phyloP scores from a whole-genome alignment of 495 filamentous ascomycete species.

The Parathielavia appendiculata region DNA sequence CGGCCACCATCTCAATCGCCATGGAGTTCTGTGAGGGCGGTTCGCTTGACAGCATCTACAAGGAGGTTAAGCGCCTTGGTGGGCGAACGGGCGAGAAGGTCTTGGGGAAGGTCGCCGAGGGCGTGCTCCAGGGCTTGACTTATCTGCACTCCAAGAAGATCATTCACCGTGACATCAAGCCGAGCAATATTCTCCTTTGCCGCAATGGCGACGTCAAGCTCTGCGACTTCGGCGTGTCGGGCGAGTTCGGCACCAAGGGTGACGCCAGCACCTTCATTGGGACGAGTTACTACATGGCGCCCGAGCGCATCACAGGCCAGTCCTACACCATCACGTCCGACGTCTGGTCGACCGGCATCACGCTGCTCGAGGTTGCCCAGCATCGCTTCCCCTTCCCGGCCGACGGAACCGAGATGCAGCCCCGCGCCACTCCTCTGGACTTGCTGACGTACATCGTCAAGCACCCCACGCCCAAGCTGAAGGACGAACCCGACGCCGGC shows the following conservation, averaged over 20 bases:
- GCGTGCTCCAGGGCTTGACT: slow-evolving; percentile 86
- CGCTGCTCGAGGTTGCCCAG: slow-evolving; percentile 93
- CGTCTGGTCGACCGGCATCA: slow-evolving; percentile 96
- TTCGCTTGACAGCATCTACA: slow-evolving; percentile 91
- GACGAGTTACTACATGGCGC: slow-evolving; percentile 98
- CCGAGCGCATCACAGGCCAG: slow-evolving; percentile 94
- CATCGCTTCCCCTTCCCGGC: slow-evolving; percentile 97
- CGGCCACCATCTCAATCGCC: slow-evolving; percentile 91
- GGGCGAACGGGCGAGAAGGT: slow-evolving; percentile 97
- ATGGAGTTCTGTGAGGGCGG: slow-evolving; percentile 99
- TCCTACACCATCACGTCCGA: slow-evolving; percentile 98
- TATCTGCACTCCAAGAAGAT: slow-evolving; percentile 97
- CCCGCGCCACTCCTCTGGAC: slow-evolving; percentile 84
- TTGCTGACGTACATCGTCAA: slow-evolving; percentile 94
- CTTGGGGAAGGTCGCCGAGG: slow-evolving; percentile 95
- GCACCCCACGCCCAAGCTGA: slow-evolving; percentile 91
- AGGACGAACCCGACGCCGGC: slow-evolving; percentile 76
- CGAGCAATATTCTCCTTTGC: slow-evolving; percentile 92
- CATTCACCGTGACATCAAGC: slow-evolving; percentile 98
- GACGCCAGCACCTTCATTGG: slow-evolving; percentile 99
- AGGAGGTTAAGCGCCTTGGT: slow-evolving; percentile 89
- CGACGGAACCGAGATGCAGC: slow-evolving; percentile 85
- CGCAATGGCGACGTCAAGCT: slow-evolving; percentile 92
- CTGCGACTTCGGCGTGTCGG: slow-evolving; percentile 96
- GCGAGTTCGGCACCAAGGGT: slow-evolving; percentile 96